Evolutionary conservation across 2,329 filamentous ascomycete genomes (phyloP), one percentile per base, ranked within the genome.

Genomic region (Epichloe sp.): DNA sequence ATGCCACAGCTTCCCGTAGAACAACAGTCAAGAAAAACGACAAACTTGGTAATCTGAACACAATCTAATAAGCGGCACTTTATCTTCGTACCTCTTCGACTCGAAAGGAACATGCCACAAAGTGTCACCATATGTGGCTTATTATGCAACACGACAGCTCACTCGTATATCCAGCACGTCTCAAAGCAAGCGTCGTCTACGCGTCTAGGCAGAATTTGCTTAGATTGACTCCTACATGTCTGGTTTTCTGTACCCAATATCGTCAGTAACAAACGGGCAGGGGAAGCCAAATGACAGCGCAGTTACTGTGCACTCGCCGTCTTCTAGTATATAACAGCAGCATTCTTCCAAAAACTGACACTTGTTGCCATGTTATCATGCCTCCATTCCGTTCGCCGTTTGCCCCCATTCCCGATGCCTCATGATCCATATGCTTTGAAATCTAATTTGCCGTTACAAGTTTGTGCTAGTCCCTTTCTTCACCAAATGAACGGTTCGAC

Each of bases 161-260:
- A 38, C 14, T n/a, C 36, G 36, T 38, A n/a, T n/a, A 38, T 38
- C 36, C 14, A 38, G 12, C 36, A 38, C 36, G 15, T n/a, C 12
- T n/a, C 15, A 14, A 38, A 1, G 36, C 15, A n/a, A 38, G 44
- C 17, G 10, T 7, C 31, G 8, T 45, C 26, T 36, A 19, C 15
- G n/a, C 37, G 4, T 35, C 23, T 15, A 35, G 41, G 46, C 7
- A 40, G 15, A 26, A 45, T 49, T 38, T 36, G 42, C 46, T 48
- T 45, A 35, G 21, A 35, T 48, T 52, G 37, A 31, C 41, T 26
- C 46, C 21, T 45, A 35, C 12, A 45, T 10, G 35, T 48, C 36
- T 48, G 23, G 8, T 42, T 48, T 51, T 44, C 41, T 38, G 35
- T 52, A 52, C 23, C 50, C 46, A 52, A 52, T 23, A 38, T 43